Evolutionary conservation across 2,329 filamentous ascomycete species (phyloP), one percentile per base, ranked within the genome.

Genomic region (Gaeumannomyces sp.): DNA sequence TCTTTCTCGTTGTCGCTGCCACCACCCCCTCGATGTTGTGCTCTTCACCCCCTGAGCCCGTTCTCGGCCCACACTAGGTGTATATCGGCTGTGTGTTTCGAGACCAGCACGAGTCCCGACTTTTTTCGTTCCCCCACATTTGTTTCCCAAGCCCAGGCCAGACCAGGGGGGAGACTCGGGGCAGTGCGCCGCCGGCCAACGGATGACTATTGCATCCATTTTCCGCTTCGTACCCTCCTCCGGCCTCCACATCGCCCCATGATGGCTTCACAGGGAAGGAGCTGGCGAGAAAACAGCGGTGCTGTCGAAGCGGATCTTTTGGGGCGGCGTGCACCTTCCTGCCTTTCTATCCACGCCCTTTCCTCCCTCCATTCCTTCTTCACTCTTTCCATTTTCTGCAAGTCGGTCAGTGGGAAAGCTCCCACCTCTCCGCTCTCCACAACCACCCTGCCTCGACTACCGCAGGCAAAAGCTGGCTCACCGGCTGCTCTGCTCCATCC

Each of bases 121-220:
- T 53, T 53, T 53, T 53, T n/a, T 53, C n/a, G 45, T n/a, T 53
- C 45, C 45, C 45, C 45, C 45, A 53, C 45, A 53, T 53, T 53
- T 53, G 19, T 53, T 53, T 25, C 11, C 22, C 22, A 25, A 5
- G 45, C 13, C 45, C 45, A n/a, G 45, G 45, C 22, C 45, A n/a
- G 45, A 50, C 45, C 45, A 50, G 45, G 45, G 45, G 22, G 6
- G 6, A 22, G 19, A 50, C 38, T 50, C 38, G 38, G 38, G 38
- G 22, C n/a, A 53, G 22, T n/a, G 45, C 19, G 45, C 45, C 8
- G 45, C 45, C 45, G 45, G 22, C n/a, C 45, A 53, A 53, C 45
- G 45, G 45, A 53, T n/a, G 45, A 11, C 45, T 14, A 53, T n/a
- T 53, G 45, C 45, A 53, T n/a, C n/a, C n/a, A n/a, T 53, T 53